A percentile compares a stretch with the other conserved stretches of the same genome.
phyloP scores from a whole-genome alignment of 768 basidiomycete species.

The Holtermanniella nyarrowii region DNA sequence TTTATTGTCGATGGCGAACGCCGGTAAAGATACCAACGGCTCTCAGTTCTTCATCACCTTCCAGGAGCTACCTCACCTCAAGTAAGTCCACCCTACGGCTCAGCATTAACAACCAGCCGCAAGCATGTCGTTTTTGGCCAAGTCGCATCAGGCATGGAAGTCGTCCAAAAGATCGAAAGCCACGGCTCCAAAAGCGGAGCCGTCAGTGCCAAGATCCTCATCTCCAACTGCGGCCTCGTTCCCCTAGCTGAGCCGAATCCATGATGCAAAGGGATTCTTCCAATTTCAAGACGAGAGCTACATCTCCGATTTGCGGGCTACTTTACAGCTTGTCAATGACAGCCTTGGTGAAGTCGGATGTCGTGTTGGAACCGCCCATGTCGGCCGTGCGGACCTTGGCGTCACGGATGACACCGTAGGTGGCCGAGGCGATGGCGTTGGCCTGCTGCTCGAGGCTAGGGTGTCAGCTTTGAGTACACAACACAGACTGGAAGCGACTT shows the following conservation, averaged over 20 bases:
- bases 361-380: constrained; percentile 88
- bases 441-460: constrained; percentile 78
- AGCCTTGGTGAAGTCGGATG: constrained; percentile 87
- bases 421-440: constrained; percentile 82
- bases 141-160: constrained; percentile 2
- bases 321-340: constrained; percentile 67
- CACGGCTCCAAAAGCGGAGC: not conserved
- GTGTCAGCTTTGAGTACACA: not conserved
- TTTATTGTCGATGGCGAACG: constrained; percentile 2
- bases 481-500: not conserved
- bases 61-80: not conserved
- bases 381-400: constrained; percentile 86
- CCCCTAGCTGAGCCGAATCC: not conserved
- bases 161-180: constrained; percentile 2
- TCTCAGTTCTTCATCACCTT: constrained; percentile 4
- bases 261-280: not conserved
- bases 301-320: constrained; percentile 6
- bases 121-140: constrained; percentile 5
- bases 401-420: constrained; percentile 81
- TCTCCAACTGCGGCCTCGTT: not conserved
- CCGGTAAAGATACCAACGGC: constrained; percentile 3
- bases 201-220: not conserved
- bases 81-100: not conserved
- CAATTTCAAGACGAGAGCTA: too few relatives aligned
- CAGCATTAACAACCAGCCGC: not conserved